Base-by-base conservation (phyloP, 345 rosid genomes). In the Jatropha curcas region DNA sequence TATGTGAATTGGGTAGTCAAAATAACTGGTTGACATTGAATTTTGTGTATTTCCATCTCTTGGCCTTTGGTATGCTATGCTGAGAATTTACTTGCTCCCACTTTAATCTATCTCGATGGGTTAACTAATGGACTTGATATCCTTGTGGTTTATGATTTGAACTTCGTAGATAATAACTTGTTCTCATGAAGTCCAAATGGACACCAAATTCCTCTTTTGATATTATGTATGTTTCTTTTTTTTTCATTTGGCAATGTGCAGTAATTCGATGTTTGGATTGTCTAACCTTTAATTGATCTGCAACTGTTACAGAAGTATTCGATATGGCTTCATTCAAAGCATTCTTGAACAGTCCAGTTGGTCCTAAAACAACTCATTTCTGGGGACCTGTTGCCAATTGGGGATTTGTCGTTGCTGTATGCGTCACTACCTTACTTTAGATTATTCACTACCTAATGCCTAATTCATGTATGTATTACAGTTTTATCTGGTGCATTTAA, bases 321-420 rank as follows among this genome's bases (percentile, higher is more conserved):
- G 41, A 24, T 65, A 55, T 63, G 70, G 34, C 71, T 35, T 13
- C 71, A 60, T 50, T 75, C 68, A 71, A 16, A 60, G 46, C 76
- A 48, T 82, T 82, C 65, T 80, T 67, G 80, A 84, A 78, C 68
- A 84, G 87, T 61, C 84, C 86, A 0, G 65, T 84, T 70, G 89
- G 89, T 48, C 86, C 89, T 6, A 86, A 74, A 76, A 86, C 89
- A 65, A 80, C 87, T 66, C 89, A 86, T 68, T 86, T 86, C 57
- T 84, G 89, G 89, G 89, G 89, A 28, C 87, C 87, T 70, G 70
- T 77, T 75, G 65, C 82, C 11, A 72, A 77, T 60, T 86, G 87
- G 83, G 79, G 87, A 30, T 45, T 82, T 52, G 84, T 82, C 20
- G 57, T 51, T 74, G 87, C 89, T 16, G 89, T 86, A 80, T 41